Conservation (phyloP, 2,329 filamentous ascomycete species). For the Fusarium dimerum region DNA sequence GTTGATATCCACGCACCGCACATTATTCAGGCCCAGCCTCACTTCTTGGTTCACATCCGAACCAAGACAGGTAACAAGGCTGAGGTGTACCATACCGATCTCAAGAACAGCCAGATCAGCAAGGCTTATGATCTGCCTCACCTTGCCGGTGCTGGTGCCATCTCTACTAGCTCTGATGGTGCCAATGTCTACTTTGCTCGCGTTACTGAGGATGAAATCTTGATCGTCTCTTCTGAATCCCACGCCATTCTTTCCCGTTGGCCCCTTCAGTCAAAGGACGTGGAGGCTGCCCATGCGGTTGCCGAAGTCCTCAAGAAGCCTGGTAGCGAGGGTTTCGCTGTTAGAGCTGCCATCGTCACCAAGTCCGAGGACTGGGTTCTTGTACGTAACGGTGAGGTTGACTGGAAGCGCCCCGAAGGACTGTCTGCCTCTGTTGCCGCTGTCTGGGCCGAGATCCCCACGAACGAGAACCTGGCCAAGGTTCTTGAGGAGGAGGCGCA, state of each 20-base stretch:
- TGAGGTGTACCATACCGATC: constrained; percentile 81
- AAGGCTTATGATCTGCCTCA: constrained; percentile 81
- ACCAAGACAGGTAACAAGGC: constrained; percentile 73
- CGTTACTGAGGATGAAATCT: constrained; percentile 72
- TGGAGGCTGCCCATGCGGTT: constrained; percentile 64
- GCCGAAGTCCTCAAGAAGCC: constrained; percentile 79
- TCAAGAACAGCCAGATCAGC: constrained; percentile 67
- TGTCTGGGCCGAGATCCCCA: constrained; percentile 75
- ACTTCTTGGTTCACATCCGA: constrained; percentile 83
- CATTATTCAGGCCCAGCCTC: constrained; percentile 68
- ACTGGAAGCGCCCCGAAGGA: constrained; percentile 82
- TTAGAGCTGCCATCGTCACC: constrained; percentile 72
- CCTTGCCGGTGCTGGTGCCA: constrained; percentile 68
- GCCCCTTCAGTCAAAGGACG: constrained; percentile 53
- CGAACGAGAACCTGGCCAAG: constrained; percentile 72
- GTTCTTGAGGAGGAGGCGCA: constrained; percentile 86
- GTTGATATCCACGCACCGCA: constrained; percentile 75
- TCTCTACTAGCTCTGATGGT: constrained; percentile 75
- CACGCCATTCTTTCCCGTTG: constrained; percentile 76
- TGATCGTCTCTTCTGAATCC: constrained; percentile 74
- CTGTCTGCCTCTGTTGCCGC: constrained; percentile 79
- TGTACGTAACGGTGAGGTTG: constrained; percentile 76
- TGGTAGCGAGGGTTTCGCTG: constrained; percentile 67
- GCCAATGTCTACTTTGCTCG: constrained; percentile 89
- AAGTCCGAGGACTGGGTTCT: constrained; percentile 76